Evolutionary conservation across 1,139 yeast genomes (phyloP), one percentile per base, ranked within the genome.

Genomic region (Yamadazyma atlantica): DNA sequence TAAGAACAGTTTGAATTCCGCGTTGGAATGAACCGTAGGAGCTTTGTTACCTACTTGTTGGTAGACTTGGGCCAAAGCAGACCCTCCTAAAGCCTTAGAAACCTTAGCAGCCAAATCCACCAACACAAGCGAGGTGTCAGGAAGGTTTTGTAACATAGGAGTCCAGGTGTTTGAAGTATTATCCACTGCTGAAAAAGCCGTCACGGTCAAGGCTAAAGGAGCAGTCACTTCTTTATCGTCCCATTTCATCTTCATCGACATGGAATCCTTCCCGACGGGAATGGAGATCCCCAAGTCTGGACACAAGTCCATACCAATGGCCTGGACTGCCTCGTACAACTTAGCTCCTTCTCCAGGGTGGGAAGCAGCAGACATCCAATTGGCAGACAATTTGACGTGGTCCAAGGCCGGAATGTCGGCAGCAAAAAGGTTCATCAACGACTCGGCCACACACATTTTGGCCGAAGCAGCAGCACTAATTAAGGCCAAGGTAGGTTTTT

Each of bases 181-280:
- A 33, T 69, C 72, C 36, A 94, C 97, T 36, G 96, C 87, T 39
- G 85, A 87, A 61, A 92, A 94, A 0, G 97, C 94, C 25, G 98
- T 90, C 48, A 92, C 75, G 36, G 87, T 85, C 52, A 90, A 78
- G n/a, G 97, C 84, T 57, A 94, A 72, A 35, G 99, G 99, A 22
- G 97, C 89, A 46, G 95, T 83, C 30, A 94, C 97, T 63, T 88
- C 95, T 55, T 84, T 86, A 48, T 82, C 79, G 42, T 78, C 92
- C 98, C 98, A 94, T 58, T 85, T 84, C 98, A 94, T 94, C 69
- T 89, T 89, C 98, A 94, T 90, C 21, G 97, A 90, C 97, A 92
- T 89, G 35, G 97, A 90, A 63, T 94, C 99, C 69, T 94, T 94
- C 53, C 99, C 99, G 30, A 94, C 98, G 12, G 99, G 99, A 42